phyloP scores from a whole-genome alignment of 2,329 filamentous ascomycete species.

The Nigrospora sphaerica region DNA sequence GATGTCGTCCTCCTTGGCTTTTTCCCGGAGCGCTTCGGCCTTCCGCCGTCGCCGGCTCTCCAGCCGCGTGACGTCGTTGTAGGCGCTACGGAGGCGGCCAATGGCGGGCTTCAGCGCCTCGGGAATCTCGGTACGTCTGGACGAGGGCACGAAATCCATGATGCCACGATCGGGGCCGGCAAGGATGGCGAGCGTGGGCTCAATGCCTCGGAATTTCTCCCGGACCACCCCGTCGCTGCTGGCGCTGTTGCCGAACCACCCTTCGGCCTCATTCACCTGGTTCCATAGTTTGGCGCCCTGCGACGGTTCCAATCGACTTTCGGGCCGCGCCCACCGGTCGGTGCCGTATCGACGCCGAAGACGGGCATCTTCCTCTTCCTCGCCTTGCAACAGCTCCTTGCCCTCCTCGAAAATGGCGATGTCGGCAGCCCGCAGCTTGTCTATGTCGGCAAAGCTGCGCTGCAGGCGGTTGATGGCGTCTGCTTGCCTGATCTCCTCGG shows the following conservation, averaged over 20 bases:
- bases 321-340: constrained; percentile 69
- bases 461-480: constrained; percentile 75
- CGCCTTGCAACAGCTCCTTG: constrained; percentile 66
- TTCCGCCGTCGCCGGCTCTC: constrained; percentile 76
- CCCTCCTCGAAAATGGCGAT: constrained; percentile 76
- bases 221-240: constrained; percentile 57
- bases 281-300: constrained; percentile 62
- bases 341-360: constrained; percentile 77
- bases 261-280: constrained; percentile 71
- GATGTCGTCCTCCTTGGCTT: constrained; percentile 81
- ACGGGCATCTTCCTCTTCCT: constrained; percentile 76
- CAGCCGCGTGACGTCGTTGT: constrained; percentile 79
- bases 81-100: constrained; percentile 65
- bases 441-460: constrained; percentile 78
- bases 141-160: constrained; percentile 85
- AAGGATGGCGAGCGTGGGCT: constrained; percentile 68
- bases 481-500: constrained; percentile 87
- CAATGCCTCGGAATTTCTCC: constrained; percentile 70
- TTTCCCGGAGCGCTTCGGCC: constrained; percentile 70
- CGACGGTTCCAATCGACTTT: constrained; percentile 60
- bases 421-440: constrained; percentile 80
- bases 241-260: constrained; percentile 66
- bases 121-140: constrained; percentile 69
- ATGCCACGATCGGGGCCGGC: constrained; percentile 73
- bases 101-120: constrained; percentile 75